Base-by-base conservation (phyloP, 2,329 filamentous ascomycete genomes). In the Rutstroemia sp. region DNA sequence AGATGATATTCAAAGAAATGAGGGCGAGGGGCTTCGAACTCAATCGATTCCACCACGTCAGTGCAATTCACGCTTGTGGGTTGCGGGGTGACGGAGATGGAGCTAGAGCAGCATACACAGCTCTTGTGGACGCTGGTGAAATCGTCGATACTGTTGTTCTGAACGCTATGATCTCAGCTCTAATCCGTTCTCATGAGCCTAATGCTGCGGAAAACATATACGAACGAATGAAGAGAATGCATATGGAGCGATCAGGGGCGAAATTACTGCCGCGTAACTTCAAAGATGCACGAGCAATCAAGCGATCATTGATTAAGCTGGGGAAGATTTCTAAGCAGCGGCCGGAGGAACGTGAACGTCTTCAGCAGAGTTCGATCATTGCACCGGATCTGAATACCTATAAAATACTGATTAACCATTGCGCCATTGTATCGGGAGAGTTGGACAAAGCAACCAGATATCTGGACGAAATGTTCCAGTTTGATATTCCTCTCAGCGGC, bases 1-100 rank as follows among this genome's bases (percentile, higher is more conserved):
- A 96, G 64, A 88, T 89, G 74, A 81, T 97, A 10, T 83, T 92
- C 64, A 78, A 82, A 56, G 92, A 97, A 72, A 92, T 97, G 85
- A 75, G 79, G 50, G 74, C 70, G 14, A 84, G 94, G 30, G 80
- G 81, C 0, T 73, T 92, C 52, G 70, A 75, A 12, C 84, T 86
- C 64, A 88, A 89, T 65, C 87, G 92, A 16, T 91, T 87, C 68
- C 90, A 94, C 62, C 84, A 91, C 60, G 85, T 92, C 58, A 88
- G 84, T 58, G 73, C 92, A 57, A 92, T 99, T 39, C 87, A 90
- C 70, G 95, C 88, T 69, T 85, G 89, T 64, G 94, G 92, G 1
- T 76, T 94, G 56, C 80, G 82, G 63, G 75, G 81, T 59, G 87
- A 96, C 68, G 84, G 86, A 2, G 80, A 84, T 58, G 88, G 82